A percentile compares a stretch with the other conserved stretches of the same genome.
phyloP scores from a whole-genome alignment of 805 yeast species.

The Pichia membranifaciens region DNA sequence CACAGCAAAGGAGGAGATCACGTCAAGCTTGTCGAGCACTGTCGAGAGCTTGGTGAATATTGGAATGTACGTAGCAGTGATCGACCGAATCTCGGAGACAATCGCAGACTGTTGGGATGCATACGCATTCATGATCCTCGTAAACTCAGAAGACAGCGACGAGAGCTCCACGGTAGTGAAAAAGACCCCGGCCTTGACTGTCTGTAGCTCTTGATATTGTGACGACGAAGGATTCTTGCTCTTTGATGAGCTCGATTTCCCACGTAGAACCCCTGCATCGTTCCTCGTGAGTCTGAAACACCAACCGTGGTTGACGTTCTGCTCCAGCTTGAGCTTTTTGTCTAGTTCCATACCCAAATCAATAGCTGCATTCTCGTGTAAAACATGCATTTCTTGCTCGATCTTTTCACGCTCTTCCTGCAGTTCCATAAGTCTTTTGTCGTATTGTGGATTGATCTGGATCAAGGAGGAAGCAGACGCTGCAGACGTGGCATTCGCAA shows the following conservation, averaged over 20 bases:
- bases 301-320: slow-evolving; percentile 88
- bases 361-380: slow-evolving; percentile 62
- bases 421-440: slow-evolving; percentile 61
- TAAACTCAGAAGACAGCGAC: slow-evolving; percentile 52
- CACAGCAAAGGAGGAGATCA: slow-evolving; percentile 78
- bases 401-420: slow-evolving; percentile 51
- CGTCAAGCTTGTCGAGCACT: slow-evolving; percentile 71
- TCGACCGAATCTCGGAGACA: slow-evolving; percentile 75
- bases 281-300: slow-evolving; percentile 87
- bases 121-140: slow-evolving; percentile 58
- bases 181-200: slow-evolving; percentile 92
- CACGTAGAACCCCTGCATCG: slow-evolving; percentile 77
- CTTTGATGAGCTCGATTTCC: slow-evolving; percentile 18
- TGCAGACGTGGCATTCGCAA: slow-evolving; percentile 64
- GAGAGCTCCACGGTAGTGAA: slow-evolving; percentile 71
- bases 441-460: slow-evolving; percentile 84
- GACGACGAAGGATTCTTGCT: slow-evolving; percentile 25
- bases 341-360: slow-evolving; percentile 78
- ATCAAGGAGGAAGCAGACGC: slow-evolving; percentile 33
- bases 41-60: slow-evolving; percentile 65
- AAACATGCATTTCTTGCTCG: slow-evolving; percentile 47
- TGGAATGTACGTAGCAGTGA: slow-evolving; percentile 75
- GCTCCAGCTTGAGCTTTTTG: slow-evolving; percentile 83
- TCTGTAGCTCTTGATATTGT: slow-evolving; percentile 72
- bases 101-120: slow-evolving; percentile 69